These are phyloP conservation scores for Cladophialophora immunda DNA, from an alignment of 2,329 filamentous ascomycete genomes.

Conservation along the genomic window DNA sequence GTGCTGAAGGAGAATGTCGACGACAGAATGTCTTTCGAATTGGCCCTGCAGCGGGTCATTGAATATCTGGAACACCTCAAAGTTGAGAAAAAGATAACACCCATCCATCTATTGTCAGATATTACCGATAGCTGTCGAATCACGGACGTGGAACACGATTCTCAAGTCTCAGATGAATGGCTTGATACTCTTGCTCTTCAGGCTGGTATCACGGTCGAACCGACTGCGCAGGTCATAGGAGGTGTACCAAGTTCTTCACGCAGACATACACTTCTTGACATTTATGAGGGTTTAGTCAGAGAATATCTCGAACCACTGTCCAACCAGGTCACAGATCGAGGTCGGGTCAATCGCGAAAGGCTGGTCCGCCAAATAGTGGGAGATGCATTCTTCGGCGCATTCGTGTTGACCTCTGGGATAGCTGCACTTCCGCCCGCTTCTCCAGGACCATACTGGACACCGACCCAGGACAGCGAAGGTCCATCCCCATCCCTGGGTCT, in stretches of 20 bases:
- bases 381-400: slow-evolving; percentile 25
- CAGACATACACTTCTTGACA: background rate
- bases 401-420: slow-evolving; percentile 14
- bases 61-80: slow-evolving; percentile 12
- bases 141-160: slow-evolving; percentile 28
- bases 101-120: slow-evolving; percentile 21
- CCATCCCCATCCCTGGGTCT: slow-evolving; percentile 19
- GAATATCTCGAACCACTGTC: slow-evolving; percentile 29
- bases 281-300: slow-evolving; percentile 25
- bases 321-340: slow-evolving; percentile 27
- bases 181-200: slow-evolving; percentile 9
- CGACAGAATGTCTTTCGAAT: background rate
- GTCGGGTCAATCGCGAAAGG: slow-evolving; percentile 37
- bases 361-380: slow-evolving; percentile 31
- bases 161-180: slow-evolving; percentile 14
- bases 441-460: slow-evolving; percentile 6
- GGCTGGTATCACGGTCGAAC: slow-evolving; percentile 7
- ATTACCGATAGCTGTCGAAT: slow-evolving; percentile 11
- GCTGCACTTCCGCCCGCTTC: background rate
- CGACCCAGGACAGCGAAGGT: background rate
- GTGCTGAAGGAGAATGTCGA: slow-evolving; percentile 1
- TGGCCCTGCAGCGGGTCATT: slow-evolving; percentile 2
- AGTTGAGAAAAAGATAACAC: background rate
- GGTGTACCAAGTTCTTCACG: background rate
- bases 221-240: background rate